Evolutionary conservation across 352 stramenopile species (phyloP), one percentile per base, ranked within the genome.

Genomic region (Pythium utonaiense): DNA sequence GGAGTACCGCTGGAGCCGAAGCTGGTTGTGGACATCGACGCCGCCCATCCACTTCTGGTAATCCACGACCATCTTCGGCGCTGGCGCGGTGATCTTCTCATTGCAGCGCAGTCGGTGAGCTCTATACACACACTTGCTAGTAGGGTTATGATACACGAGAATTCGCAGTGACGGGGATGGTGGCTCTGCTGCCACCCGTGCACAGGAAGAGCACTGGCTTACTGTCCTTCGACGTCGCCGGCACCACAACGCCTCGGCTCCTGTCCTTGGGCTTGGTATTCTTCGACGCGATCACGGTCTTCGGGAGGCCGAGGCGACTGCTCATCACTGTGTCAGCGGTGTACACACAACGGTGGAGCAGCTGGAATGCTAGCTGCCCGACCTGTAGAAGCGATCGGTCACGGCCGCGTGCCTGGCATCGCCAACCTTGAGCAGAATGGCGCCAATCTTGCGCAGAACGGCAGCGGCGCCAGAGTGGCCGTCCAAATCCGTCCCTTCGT

Each of bases 191-290:
- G n/a, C 65, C 65, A 9, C n/a, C n/a, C n/a, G 64, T 69, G 13
- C 52, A 57, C 5, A 76, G 54, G n/a, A 71, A 70, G 40, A 68
- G 57, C 7, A 80, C 65, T 1, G 68, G 64, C 41, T 80, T 77
- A 13, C 54, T 53, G 51, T 74, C 68, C n/a, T n/a, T n/a, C n/a
- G n/a, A n/a, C n/a, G n/a, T n/a, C n/a, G n/a, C n/a, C n/a, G n/a
- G n/a, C n/a, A n/a, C n/a, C n/a, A n/a, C n/a, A n/a, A n/a, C n/a
- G n/a, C n/a, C n/a, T n/a, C n/a, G n/a, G n/a, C n/a, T n/a, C n/a
- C n/a, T n/a, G n/a, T n/a, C n/a, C n/a, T n/a, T n/a, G n/a, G n/a
- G n/a, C n/a, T n/a, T n/a, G n/a, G n/a, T n/a, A n/a, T n/a, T n/a
- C n/a, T n/a, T n/a, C n/a, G n/a, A n/a, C n/a, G n/a, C n/a, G 1